Evolutionary conservation across 495 filamentous ascomycete species (phyloP).

Genomic region (Neurospora hispaniola): DNA sequence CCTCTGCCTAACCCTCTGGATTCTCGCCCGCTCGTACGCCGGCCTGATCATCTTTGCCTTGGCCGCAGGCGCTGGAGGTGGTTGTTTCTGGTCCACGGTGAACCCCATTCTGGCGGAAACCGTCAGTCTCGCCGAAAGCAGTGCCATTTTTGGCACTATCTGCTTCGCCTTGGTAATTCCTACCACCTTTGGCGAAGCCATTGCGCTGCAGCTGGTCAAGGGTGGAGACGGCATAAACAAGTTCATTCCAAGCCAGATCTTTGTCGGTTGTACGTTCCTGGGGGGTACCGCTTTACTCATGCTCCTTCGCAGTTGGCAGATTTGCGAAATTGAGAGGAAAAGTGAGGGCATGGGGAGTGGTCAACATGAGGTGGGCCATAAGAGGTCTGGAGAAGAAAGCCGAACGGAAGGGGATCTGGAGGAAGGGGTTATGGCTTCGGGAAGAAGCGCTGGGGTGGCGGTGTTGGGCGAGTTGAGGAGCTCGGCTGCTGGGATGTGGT

Average conservation of each 20-base stretch:
- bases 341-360: not conserved
- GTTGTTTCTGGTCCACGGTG: slow-evolving; percentile 64
- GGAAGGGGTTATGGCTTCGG: not conserved
- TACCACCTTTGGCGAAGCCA: slow-evolving; percentile 10
- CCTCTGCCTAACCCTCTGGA: slow-evolving; percentile 55
- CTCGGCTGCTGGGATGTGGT: not conserved
- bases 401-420: not conserved
- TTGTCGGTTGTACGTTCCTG: slow-evolving; percentile 8
- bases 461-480: not conserved
- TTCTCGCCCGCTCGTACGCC: slow-evolving; percentile 48
- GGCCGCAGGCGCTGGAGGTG: slow-evolving; percentile 49
- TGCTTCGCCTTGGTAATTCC: slow-evolving; percentile 12
- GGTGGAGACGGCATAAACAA: slow-evolving; percentile 3
- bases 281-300: slow-evolving; percentile 3
- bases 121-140: slow-evolving; percentile 45
- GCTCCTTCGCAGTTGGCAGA: slow-evolving; percentile 9
- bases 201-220: slow-evolving; percentile 10
- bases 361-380: not conserved
- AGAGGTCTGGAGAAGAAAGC: not conserved
- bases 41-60: slow-evolving; percentile 59
- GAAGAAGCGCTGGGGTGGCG: not conserved
- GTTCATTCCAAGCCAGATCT: slow-evolving; percentile 9
- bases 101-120: slow-evolving; percentile 65
- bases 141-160: slow-evolving; percentile 1
- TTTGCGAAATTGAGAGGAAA: slow-evolving; percentile 8